Base-by-base conservation (phyloP, 371 early-diverging fungal genomes). In the Conidiobolus incongruus region DNA sequence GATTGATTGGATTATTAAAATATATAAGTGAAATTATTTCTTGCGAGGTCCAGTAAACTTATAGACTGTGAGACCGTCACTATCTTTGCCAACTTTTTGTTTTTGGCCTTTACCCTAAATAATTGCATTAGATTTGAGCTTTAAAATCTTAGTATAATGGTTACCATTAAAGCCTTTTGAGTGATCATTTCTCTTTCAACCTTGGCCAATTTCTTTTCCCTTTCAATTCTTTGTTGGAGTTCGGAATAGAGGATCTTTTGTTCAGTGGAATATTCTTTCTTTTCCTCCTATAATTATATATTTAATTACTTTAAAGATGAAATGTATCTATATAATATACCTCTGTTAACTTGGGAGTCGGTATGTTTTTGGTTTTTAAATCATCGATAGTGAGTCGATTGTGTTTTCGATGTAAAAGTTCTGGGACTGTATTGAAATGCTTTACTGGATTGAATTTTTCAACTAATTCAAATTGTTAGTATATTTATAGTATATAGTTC, bases 41-140 rank as follows among this genome's bases (percentile, higher is more conserved):
- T 79, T 87, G 43, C 95, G 70, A 28, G 80, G 77, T 2, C 75
- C 68, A 48, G 69, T 75, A 92, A 91, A 95, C 59, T 89, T 93
- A 68, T 87, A 92, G 17, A 79, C 61, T 15, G 84, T 58, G 19
- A 87, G 55, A 2, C 93, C 93, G 47, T 70, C 52, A 42, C 58
- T 55, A 53, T 92, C 91, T 11, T 54, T 70, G 31, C 92, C 96
- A 23, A 87, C 67, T 60, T 82, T 81, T 57, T 65, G 68, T 56
- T 64, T 70, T 40, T 68, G 47, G 12, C 91, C 86, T 69, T 84
- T 91, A 51, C 61, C 65, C 62, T 68, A 52, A 17, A n/a, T 41
- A 5, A 38, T 11, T 21, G 31, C 3, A 34, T 38, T 7, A 41
- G 23, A 21, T 29, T 43, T 36, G 22, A 24, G n/a, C 24, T 15